These are phyloP conservation scores for Fraxinus angustifolia DNA, from an alignment of 305 asterid genomes.

Conservation along the genomic window DNA sequence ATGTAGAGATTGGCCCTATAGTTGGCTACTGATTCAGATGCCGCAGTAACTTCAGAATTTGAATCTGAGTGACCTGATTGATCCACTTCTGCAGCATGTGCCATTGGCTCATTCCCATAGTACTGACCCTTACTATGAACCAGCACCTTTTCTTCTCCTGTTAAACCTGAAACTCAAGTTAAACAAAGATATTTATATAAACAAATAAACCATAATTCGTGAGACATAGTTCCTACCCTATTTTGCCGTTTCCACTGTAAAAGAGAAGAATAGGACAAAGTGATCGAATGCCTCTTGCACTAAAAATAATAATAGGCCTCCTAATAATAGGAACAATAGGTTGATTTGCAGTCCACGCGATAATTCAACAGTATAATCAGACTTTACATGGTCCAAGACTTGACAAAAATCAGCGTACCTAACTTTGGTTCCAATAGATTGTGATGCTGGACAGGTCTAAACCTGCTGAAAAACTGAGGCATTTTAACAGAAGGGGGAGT, in stretches of 20 bases:
- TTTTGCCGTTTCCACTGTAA: not conserved
- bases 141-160: not conserved
- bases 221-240: not conserved
- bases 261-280: not conserved
- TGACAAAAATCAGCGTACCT: not conserved
- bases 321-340: not conserved
- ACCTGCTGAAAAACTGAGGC: not conserved
- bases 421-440: not conserved
- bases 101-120: conserved; percentile 6
- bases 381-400: no score
- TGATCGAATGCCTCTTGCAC: not conserved
- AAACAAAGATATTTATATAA: not conserved
- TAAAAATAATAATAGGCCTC: not conserved
- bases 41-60: conserved; percentile 25
- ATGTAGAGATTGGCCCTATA: conserved; percentile 14
- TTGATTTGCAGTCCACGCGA: not conserved
- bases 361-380: not conserved
- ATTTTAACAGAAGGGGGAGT: conserved; percentile 21
- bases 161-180: not conserved
- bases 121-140: not conserved
- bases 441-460: not conserved
- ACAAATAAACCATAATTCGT: not conserved
- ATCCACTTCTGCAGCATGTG: not conserved
- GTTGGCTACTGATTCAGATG: conserved; percentile 30
- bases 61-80: conserved; percentile 20